Conservation (phyloP, 2,329 filamentous ascomycete genomes). For the Trichoderma asperellum region DNA sequence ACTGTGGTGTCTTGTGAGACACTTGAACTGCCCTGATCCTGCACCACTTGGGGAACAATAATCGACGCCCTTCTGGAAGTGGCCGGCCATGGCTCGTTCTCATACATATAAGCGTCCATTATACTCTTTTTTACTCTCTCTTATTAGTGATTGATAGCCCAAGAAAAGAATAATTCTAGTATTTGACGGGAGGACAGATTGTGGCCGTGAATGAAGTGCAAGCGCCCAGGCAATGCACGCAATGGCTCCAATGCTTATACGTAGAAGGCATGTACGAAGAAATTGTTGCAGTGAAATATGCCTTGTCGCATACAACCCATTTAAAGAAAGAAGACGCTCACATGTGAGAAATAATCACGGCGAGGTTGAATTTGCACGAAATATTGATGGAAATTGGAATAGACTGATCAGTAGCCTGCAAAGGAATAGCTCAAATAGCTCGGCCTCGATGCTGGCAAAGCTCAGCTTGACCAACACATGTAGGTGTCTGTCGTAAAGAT, state of each 20-base stretch:
- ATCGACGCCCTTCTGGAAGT: not conserved
- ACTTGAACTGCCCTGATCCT: not conserved
- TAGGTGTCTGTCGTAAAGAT: not conserved
- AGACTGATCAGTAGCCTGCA: not conserved
- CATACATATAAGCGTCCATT: not conserved
- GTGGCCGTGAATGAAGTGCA: not conserved
- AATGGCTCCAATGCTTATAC: not conserved
- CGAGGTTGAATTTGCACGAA: not conserved
- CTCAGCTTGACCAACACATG: not conserved
- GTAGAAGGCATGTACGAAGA: not conserved
- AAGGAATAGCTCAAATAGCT: not conserved
- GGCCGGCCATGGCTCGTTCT: constrained; percentile 11
- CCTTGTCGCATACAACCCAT: not conserved
- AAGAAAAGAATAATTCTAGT: not conserved
- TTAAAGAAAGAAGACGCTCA: not conserved
- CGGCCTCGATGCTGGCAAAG: not conserved
- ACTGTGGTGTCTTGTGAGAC: not conserved
- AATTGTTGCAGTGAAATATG: not conserved
- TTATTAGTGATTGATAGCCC: not conserved
- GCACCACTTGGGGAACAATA: not conserved
- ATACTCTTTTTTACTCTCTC: not conserved
- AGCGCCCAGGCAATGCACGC: not conserved
- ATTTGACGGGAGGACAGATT: not conserved
- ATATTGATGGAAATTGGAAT: not conserved
- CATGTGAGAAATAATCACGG: not conserved